Evolutionary conservation across 371 early-diverging fungal genomes (phyloP).

Genomic region (Rozella allomycis): DNA sequence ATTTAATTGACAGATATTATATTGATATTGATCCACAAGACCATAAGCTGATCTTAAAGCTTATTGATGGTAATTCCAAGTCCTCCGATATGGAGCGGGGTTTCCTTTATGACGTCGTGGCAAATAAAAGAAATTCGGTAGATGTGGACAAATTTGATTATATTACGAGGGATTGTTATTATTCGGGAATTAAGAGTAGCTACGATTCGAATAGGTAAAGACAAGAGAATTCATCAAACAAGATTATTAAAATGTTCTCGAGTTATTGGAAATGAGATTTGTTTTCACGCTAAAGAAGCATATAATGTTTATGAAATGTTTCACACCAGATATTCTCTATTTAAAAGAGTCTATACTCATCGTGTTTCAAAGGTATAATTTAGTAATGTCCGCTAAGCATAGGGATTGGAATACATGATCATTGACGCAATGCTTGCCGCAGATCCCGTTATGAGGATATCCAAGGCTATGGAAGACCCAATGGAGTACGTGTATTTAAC

Average conservation of each 20-base stretch:
- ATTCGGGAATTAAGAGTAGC: conserved; percentile 53
- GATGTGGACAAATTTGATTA: conserved; percentile 97
- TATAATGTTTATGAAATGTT: conserved; percentile 43
- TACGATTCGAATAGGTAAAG: conserved; percentile 45
- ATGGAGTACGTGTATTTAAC: conserved; percentile 51
- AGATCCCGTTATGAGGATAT: conserved; percentile 43
- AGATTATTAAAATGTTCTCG: conserved; percentile 56
- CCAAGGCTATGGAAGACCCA: conserved; percentile 38
- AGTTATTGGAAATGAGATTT: conserved; percentile 68
- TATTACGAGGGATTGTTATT: conserved; percentile 66
- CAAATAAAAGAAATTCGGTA: conserved; percentile 73
- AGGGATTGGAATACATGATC: conserved; percentile 65
- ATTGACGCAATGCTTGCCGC: conserved; percentile 67
- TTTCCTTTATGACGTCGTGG: conserved; percentile 85
- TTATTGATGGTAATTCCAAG: conserved; percentile 50
- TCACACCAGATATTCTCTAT: conserved; percentile 67
- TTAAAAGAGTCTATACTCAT: conserved; percentile 81
- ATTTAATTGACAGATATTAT: conserved; percentile 53
- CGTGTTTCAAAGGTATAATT: conserved; percentile 26
- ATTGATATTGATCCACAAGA: conserved; percentile 41
- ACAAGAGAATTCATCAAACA: too few relatives aligned
- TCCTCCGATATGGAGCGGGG: conserved; percentile 8
- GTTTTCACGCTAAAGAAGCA: conserved; percentile 39
- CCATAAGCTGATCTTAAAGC: conserved; percentile 51
- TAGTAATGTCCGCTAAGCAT: conserved; percentile 7